phyloP scores from a whole-genome alignment of 1,284 basidiomycete species.

The Ustilago cynodontis region DNA sequence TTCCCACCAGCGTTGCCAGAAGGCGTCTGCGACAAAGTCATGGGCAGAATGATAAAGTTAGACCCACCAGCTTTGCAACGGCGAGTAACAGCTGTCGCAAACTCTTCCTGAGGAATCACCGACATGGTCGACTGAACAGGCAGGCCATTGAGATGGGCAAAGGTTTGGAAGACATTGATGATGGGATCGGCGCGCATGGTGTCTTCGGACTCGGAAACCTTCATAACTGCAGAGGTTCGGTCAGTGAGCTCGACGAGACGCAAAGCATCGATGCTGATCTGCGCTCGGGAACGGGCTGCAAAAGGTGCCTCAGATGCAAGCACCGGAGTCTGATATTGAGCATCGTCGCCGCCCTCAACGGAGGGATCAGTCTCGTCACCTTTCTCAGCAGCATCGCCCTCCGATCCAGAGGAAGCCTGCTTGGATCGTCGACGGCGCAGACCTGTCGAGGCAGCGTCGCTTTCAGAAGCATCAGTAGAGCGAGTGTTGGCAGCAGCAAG shows the following conservation, averaged over 20 bases:
- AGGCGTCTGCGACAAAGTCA: conserved; percentile 72
- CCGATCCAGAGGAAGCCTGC: conserved; percentile 24
- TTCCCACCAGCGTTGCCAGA: conserved; percentile 1
- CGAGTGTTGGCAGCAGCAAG: conserved; percentile 33
- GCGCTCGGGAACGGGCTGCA: conserved; percentile 31
- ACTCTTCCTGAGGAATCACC: conserved; percentile 80
- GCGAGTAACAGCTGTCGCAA: conserved; percentile 77
- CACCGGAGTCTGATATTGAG: conserved; percentile 37
- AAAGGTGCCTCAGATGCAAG: conserved; percentile 45
- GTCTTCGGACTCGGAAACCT: conserved; percentile 79
- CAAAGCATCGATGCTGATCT: conserved; percentile 59
- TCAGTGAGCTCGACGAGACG: conserved; percentile 78
- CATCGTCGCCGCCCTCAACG: conserved; percentile 36
- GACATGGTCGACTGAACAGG: conserved; percentile 76
- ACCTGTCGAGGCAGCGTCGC: conserved; percentile 7
- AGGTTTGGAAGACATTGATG: conserved; percentile 83
- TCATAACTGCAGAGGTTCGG: conserved; percentile 86
- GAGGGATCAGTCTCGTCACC: conserved; percentile 36
- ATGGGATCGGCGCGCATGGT: conserved; percentile 81
- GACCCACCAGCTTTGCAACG: conserved; percentile 76
- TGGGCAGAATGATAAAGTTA: conserved; percentile 85
- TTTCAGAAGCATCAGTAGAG: conserved; percentile 3
- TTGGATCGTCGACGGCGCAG: conserved; percentile 37
- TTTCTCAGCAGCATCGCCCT: conserved; percentile 23
- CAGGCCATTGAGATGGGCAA: conserved; percentile 81